Percentiles rank a stretch among this genome's conserved stretches.
These are phyloP conservation scores for Cladosporium sp. DNA, from an alignment of 2,329 filamentous ascomycete genomes.

Conservation along the genomic window DNA sequence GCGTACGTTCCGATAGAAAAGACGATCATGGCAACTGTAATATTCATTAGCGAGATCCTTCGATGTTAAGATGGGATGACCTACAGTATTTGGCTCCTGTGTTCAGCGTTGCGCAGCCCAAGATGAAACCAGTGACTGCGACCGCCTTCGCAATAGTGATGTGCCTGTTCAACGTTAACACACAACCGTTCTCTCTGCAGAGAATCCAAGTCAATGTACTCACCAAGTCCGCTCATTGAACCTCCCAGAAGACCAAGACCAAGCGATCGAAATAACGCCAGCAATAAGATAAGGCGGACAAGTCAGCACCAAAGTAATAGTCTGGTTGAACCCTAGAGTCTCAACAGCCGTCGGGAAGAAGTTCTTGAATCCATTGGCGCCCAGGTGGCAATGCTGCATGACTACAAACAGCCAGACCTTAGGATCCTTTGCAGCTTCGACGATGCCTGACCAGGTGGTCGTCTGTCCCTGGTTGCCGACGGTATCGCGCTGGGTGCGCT, in stretches of 20 bases:
- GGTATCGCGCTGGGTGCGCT: slow-evolving; percentile 42
- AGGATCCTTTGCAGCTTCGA: slow-evolving; percentile 31
- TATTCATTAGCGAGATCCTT: not conserved
- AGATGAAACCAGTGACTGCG: not conserved
- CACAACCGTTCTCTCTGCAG: not conserved
- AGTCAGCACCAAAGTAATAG: slow-evolving; percentile 35
- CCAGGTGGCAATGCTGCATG: not conserved
- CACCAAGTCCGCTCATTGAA: slow-evolving; percentile 44
- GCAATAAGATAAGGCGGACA: slow-evolving; percentile 33
- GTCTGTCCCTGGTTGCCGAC: slow-evolving; percentile 47
- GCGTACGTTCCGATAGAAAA: slow-evolving; percentile 37
- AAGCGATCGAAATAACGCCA: slow-evolving; percentile 31
- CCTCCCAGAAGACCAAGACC: slow-evolving; percentile 38
- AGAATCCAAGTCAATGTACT: not conserved
- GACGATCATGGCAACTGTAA: slow-evolving; percentile 33
- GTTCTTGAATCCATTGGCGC: slow-evolving; percentile 3
- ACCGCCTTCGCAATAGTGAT: slow-evolving; percentile 30
- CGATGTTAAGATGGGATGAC: not conserved
- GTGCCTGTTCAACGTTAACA: slow-evolving; percentile 33
- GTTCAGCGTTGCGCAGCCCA: slow-evolving; percentile 1
- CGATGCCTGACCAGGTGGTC: slow-evolving; percentile 39
- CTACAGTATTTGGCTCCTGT: slow-evolving; percentile 24
- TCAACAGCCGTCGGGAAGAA: slow-evolving; percentile 18
- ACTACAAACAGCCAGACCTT: not conserved
- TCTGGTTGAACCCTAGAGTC: slow-evolving; percentile 37